Base-by-base conservation (phyloP, 768 basidiomycete species). In the Porphyrellus cyaneotinctus region DNA sequence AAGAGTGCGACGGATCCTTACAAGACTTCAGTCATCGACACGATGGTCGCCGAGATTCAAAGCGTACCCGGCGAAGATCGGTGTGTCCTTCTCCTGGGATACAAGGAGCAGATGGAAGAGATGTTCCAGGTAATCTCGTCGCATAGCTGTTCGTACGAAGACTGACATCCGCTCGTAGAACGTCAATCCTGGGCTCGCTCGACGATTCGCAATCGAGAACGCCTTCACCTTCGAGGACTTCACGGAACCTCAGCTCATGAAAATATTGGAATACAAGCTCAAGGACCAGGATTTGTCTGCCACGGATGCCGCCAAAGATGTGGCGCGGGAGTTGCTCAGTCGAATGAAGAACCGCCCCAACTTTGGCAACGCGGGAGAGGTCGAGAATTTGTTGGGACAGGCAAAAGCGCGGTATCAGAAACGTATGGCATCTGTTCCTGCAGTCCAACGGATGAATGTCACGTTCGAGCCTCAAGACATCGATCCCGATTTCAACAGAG, bases 41-140 rank as follows among this genome's bases (percentile, higher is more conserved):
- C 86, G 2, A 79, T 88, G 38, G 85, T 88, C 0, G 85, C 86
- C 0, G 87, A 88, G 64, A 79, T 88, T 3, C 87, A 88, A 60
- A 84, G 77, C 48, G 75, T 76, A 0, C 82, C 83, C 0, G 85
- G 86, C 0, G 86, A 88, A 55, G 87, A 88, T 59, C 76, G 85
- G 4, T 85, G 83, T 47, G 82, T 88, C 1, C 70, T 88, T 30
- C 63, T 88, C 24, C 62, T 85, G 2, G 86, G 86, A 9, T 88
- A 88, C 64, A 79, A 81, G 51, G 73, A 79, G 1, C 73, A 87
- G 58, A 87, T 88, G 77, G 64, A 70, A 24, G 81, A 87, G 20
- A 88, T 88, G 87, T 88, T 88, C 64, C 83, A 85, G 72, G 86
- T 86, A 61, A 53, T 64, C 20, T 33, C 8, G 13, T 28, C 47